Conservation (phyloP, 1,284 basidiomycete species). For the Trichosporon inkin region DNA sequence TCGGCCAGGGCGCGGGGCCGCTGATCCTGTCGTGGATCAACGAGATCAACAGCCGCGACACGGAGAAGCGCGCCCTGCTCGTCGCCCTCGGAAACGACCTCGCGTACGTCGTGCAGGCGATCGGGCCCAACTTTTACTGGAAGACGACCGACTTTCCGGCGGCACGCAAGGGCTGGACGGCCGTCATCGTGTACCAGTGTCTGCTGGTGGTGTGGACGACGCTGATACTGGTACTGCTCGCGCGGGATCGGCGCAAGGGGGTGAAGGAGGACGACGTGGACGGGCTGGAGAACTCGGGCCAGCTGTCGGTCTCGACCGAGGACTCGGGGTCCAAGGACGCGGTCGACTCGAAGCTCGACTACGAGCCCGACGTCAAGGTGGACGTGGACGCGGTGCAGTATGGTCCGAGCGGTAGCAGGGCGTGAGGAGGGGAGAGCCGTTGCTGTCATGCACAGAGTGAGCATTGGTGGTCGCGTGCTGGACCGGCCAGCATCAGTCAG, state of each 20-base stretch:
- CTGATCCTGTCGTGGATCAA: slow-evolving; percentile 37
- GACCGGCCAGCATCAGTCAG: too few species aligned
- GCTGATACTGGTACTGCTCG: slow-evolving; percentile 24
- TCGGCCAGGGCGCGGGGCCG: slow-evolving; percentile 16
- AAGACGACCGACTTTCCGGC: slow-evolving; percentile 39
- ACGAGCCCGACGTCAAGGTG: too few species aligned
- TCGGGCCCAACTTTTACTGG: slow-evolving; percentile 43
- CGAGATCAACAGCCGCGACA: slow-evolving; percentile 35
- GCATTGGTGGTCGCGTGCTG: too few species aligned
- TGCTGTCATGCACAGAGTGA: too few species aligned
- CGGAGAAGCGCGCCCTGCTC: slow-evolving; percentile 39
- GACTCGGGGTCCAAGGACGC: too few species aligned
- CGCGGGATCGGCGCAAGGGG: slow-evolving; percentile 19
- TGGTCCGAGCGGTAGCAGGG: slow-evolving; percentile 22
- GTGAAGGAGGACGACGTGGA: background rate
- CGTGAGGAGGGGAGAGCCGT: too few species aligned
- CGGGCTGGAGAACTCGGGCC: background rate
- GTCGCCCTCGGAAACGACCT: slow-evolving; percentile 39
- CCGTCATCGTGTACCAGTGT: slow-evolving; percentile 24
- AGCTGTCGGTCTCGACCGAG: background rate
- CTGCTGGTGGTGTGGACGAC: slow-evolving; percentile 25
- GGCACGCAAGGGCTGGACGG: slow-evolving; percentile 34
- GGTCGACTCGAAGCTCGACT: too few species aligned
- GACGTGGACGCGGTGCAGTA: too few species aligned
- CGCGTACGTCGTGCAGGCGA: slow-evolving; percentile 42